Percentiles rank a stretch among this genome's conserved stretches.
Evolutionary conservation across 805 yeast genomes (phyloP).

Genomic region (Citeromyces matritensis): DNA sequence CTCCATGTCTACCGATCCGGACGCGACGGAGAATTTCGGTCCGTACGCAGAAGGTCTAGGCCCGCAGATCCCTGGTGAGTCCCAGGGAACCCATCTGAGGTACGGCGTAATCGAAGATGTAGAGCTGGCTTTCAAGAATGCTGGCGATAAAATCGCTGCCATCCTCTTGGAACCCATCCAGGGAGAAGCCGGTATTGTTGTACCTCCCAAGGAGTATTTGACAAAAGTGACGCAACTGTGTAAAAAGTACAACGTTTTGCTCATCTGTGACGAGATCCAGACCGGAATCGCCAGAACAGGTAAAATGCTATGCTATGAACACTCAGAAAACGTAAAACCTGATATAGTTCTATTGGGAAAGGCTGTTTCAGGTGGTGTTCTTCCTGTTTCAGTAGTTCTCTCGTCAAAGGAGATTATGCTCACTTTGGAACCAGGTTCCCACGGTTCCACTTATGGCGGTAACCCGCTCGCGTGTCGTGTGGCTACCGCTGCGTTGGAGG

Average conservation of each 20-base stretch:
- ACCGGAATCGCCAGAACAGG: slow-evolving; percentile 98
- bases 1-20: slow-evolving; percentile 93
- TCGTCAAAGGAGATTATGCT: slow-evolving; percentile 86
- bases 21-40: slow-evolving; percentile 78
- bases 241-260: slow-evolving; percentile 68
- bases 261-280: slow-evolving; percentile 94
- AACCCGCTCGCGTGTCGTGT: slow-evolving; percentile 90
- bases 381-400: slow-evolving; percentile 84
- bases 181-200: slow-evolving; percentile 97
- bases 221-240: slow-evolving; percentile 60
- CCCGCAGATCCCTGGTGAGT: slow-evolving; percentile 68
- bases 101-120: slow-evolving; percentile 82
- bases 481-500: slow-evolving; percentile 86
- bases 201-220: slow-evolving; percentile 77
- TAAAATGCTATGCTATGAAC: slow-evolving; percentile 83
- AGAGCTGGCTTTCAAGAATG: slow-evolving; percentile 62
- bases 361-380: slow-evolving; percentile 90
- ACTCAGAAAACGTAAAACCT: slow-evolving; percentile 56
- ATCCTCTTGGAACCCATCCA: slow-evolving; percentile 90
- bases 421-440: slow-evolving; percentile 86
- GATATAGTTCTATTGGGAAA: slow-evolving; percentile 85
- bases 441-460: slow-evolving; percentile 97
- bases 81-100: slow-evolving; percentile 43
- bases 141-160: slow-evolving; percentile 86
- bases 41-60: slow-evolving; percentile 80